These are phyloP conservation scores for Leccinum pellstonianum DNA, from an alignment of 768 basidiomycete species.

Conservation along the genomic window DNA sequence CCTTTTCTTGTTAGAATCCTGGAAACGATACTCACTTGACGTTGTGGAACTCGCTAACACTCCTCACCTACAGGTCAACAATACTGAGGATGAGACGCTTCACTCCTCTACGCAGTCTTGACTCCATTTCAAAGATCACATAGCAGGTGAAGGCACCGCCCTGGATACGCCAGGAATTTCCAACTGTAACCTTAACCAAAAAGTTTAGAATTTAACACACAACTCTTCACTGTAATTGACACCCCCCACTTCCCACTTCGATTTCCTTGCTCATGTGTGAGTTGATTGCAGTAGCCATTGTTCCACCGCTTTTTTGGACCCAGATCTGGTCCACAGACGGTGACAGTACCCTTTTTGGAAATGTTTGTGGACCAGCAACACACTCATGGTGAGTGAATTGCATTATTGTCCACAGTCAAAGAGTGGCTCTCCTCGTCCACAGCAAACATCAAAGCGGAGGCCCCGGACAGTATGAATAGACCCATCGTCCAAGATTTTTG, in stretches of 20 bases:
- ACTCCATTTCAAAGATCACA: too few species aligned
- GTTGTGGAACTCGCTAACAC: neutral
- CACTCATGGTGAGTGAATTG: neutral
- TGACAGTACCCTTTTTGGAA: neutral
- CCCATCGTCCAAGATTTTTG: neutral
- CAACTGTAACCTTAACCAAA: neutral
- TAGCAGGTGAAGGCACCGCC: neutral
- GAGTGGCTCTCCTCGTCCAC: neutral
- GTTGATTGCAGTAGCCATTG: conserved; percentile 2
- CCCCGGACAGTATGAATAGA: conserved; percentile 15
- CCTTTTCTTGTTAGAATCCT: too few species aligned
- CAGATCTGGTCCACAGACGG: neutral
- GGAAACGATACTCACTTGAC: neutral
- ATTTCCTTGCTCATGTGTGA: neutral
- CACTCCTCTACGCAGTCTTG: neutral
- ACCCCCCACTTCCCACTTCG: neutral
- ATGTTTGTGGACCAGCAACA: conserved; percentile 1
- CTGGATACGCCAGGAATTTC: neutral
- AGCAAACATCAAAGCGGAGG: conserved; percentile 11
- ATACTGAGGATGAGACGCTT: neutral
- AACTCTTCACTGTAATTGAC: too few species aligned
- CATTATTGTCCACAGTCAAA: conserved; percentile 13
- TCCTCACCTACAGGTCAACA: neutral
- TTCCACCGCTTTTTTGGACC: neutral
- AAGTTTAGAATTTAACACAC: neutral